These are phyloP conservation scores for Neopestalotiopsis clavispora DNA, from an alignment of 2,329 filamentous ascomycete genomes.

Conservation along the genomic window DNA sequence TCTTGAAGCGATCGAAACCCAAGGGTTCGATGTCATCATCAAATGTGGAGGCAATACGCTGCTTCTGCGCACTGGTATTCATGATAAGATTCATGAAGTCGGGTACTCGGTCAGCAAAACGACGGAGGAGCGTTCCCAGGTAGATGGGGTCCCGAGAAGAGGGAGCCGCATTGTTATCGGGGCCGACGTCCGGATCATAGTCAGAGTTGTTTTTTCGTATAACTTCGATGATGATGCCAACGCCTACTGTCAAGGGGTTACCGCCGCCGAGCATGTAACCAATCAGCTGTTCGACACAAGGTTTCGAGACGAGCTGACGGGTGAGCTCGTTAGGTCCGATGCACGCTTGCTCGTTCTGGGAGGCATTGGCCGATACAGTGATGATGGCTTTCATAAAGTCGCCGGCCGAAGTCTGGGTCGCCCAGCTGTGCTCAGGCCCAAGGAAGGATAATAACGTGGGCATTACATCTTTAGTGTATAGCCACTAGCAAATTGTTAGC, in stretches of 20 bases:
- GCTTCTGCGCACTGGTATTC: conserved; percentile 74
- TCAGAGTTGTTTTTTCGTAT: conserved; percentile 99
- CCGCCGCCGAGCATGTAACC: conserved; percentile 90
- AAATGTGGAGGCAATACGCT: conserved; percentile 84
- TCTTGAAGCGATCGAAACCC: conserved; percentile 98
- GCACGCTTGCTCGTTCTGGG: conserved; percentile 97
- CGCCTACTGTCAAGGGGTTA: conserved; percentile 92
- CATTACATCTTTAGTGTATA: conserved; percentile 87
- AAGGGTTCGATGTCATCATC: conserved; percentile 90
- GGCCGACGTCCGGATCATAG: conserved; percentile 91
- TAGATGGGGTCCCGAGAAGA: conserved; percentile 94
- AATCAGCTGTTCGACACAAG: conserved; percentile 85
- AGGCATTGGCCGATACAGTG: conserved; percentile 97
- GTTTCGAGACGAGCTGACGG: conserved; percentile 86
- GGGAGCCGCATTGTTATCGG: conserved; percentile 78
- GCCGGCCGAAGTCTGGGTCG: conserved; percentile 93
- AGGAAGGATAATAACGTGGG: conserved; percentile 87
- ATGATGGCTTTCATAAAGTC: conserved; percentile 99
- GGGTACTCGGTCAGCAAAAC: conserved; percentile 90
- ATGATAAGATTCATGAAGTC: conserved; percentile 93
- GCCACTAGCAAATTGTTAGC: conserved; percentile 66
- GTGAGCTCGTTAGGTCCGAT: conserved; percentile 98
- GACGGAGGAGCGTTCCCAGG: conserved; percentile 83
- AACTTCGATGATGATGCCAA: conserved; percentile 97
- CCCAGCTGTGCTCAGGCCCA: conserved; percentile 81